Percentiles rank a stretch among this genome's conserved stretches.
Conservation (phyloP, 768 basidiomycete species). For the Podaxis sp. region DNA sequence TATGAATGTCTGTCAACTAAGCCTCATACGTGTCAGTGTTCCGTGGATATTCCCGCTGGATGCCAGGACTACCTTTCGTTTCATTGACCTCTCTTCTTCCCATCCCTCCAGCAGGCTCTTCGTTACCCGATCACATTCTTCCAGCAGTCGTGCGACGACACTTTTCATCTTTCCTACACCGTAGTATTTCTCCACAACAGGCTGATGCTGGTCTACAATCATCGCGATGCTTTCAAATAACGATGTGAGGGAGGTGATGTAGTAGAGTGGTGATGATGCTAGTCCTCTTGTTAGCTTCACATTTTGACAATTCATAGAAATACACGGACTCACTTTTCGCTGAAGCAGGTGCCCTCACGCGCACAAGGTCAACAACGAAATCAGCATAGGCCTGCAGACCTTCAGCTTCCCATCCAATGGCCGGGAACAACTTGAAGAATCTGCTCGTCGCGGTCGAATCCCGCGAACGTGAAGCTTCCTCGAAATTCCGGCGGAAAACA, state of each 20-base stretch:
- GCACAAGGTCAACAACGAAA: conserved; percentile 89
- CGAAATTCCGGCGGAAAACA: conserved; percentile 78
- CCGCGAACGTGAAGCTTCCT: conserved; percentile 71
- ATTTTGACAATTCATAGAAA: conserved; percentile 2
- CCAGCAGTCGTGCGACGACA: conserved; percentile 70
- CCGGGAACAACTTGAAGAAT: conserved; percentile 96
- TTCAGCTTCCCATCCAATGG: conserved; percentile 89
- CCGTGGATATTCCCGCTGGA: background rate
- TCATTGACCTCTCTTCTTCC: conserved; percentile 86
- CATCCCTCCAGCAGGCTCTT: conserved; percentile 73
- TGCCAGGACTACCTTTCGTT: conserved; percentile 56
- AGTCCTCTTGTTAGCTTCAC: conserved; percentile 13
- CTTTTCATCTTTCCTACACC: conserved; percentile 81
- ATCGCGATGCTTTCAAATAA: conserved; percentile 94
- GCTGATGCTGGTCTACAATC: conserved; percentile 97
- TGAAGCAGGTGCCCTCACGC: conserved; percentile 68
- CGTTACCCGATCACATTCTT: conserved; percentile 85
- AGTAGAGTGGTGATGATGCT: conserved; percentile 94
- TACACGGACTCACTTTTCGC: conserved; percentile 61
- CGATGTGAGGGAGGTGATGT: conserved; percentile 83
- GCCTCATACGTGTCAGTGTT: background rate
- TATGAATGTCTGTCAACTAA: conserved; percentile 45
- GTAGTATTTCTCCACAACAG: conserved; percentile 98
- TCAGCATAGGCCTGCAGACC: conserved; percentile 89
- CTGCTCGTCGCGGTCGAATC: conserved; percentile 87